Evolutionary conservation across 2,329 filamentous ascomycete genomes (phyloP), one percentile per base, ranked within the genome.

Genomic region (Fusarium sp.): DNA sequence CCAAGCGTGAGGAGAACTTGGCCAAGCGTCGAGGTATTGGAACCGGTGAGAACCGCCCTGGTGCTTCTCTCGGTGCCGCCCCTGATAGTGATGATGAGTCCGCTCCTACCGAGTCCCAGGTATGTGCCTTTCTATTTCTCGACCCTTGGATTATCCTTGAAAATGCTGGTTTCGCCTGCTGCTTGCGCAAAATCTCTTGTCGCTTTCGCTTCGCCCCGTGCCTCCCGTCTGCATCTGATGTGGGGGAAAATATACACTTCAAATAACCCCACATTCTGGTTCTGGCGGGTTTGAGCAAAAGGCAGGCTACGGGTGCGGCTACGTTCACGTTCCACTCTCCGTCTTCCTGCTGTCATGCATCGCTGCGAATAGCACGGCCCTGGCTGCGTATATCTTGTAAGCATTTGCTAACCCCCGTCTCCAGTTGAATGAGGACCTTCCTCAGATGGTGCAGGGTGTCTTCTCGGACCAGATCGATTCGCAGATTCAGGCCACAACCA

Each of bases 391-490:
- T 49, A 23, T 69, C 40, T 52, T 67, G 37, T 69, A 61, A 52
- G 23, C 43, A 38, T 61, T 58, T 67, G 58, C 76, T 78, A 67
- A 78, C 64, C 52, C 33, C 43, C 70, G 40, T 64, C 74, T 78
- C 37, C 60, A 99, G 96, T 89, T 99, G 83, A 97, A 96, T 82
- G 95, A 98, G 85, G 96, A 99, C 82, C 94, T 99, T 78, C 96
- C 96, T 79, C 92, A 96, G 86, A 99, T 99, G 96, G 96, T 98
- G 72, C 89, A 93, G 81, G 96, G 96, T 72, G 96, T 99, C 81
- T 98, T 99, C 87, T 99, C 96, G 74, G 96, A 99, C 75, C 95
- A 98, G 85, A 98, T 99, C 85, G 96, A 99, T 82, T 90, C 93
- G 78, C 96, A 99, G 86, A 99, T 99, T 79, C 92, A 96, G 85